Evolutionary conservation across 2,329 filamentous ascomycete genomes (phyloP), one percentile per base, ranked within the genome.

Genomic region (Hymenotorrendiella dingleyae): DNA sequence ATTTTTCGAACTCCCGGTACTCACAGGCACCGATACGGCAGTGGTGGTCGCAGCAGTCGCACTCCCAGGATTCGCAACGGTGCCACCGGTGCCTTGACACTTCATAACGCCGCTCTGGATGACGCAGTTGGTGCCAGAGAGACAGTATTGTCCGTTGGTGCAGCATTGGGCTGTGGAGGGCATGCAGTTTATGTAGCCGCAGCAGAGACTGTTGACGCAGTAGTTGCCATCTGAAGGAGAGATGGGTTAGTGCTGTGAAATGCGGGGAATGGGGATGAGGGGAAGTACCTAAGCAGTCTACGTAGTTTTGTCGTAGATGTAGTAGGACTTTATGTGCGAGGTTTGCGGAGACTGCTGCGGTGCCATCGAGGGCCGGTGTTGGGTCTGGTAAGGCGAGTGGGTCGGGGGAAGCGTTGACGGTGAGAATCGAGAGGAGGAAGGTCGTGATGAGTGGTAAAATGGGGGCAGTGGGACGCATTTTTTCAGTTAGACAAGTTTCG

Each of bases 111-210:
- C 38, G 11, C 12, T 22, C 9, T 33, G 14, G 10, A 40, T 17
- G n/a, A 40, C n/a, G 14, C 38, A 40, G 14, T 6, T 16, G 6
- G 19, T 20, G 9, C 36, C 36, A 1, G 29, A 9, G 10, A 33
- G 38, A 24, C 38, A 40, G 14, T 40, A 40, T 26, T 33, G 20
- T 11, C 38, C 38, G 28, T 33, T 40, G 16, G 38, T 16, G 21
- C 38, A 40, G 7, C 38, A 40, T 33, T 40, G n/a, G 3, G 28
- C 38, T 7, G n/a, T 21, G 21, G 14, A 7, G 3, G 38, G 38
- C 28, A 40, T 40, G 19, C 38, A 40, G 21, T 34, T 26, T 12
- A n/a, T 33, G 38, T 24, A 11, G 20, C 28, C 28, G 38, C 38
- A 40, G 28, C 38, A 40, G 38, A 33, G 19, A n/a, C 11, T 14